These are phyloP conservation scores for Microsporum canis DNA, from an alignment of 2,329 filamentous ascomycete genomes.

Conservation along the genomic window DNA sequence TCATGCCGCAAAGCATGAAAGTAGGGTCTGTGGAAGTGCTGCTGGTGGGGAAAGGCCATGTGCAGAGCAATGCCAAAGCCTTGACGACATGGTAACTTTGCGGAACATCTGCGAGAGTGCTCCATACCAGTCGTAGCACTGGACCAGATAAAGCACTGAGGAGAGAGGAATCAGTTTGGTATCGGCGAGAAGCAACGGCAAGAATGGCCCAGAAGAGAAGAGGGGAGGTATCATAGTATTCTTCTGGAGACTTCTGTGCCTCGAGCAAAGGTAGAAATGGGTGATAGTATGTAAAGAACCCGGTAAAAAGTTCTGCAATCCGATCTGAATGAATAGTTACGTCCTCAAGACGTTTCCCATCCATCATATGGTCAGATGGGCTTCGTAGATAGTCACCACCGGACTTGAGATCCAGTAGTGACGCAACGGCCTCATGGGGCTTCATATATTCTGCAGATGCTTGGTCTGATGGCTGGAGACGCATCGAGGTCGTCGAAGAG, in stretches of 20 bases:
- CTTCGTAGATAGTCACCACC: slow-evolving; percentile 40
- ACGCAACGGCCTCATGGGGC: slow-evolving; percentile 41
- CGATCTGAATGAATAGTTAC: slow-evolving; percentile 35
- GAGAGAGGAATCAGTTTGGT: slow-evolving; percentile 42
- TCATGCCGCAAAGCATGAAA: slow-evolving; percentile 54
- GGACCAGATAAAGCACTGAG: slow-evolving; percentile 43
- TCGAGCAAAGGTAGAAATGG: slow-evolving; percentile 55
- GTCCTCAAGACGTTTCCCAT: slow-evolving; percentile 43
- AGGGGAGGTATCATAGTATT: slow-evolving; percentile 48
- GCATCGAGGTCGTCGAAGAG: slow-evolving; percentile 14
- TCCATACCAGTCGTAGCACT: slow-evolving; percentile 49
- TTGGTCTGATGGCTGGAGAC: slow-evolving; percentile 17
- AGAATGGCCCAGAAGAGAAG: slow-evolving; percentile 59
- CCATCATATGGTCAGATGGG: slow-evolving; percentile 33
- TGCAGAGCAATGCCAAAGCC: slow-evolving; percentile 51
- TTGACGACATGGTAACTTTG: slow-evolving; percentile 56
- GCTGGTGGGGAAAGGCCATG: slow-evolving; percentile 54
- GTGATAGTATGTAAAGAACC: slow-evolving; percentile 55
- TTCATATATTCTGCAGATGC: slow-evolving; percentile 31
- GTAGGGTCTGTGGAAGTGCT: slow-evolving; percentile 54
- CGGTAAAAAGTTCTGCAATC: slow-evolving; percentile 38
- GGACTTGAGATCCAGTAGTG: slow-evolving; percentile 39
- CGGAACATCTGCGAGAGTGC: slow-evolving; percentile 48
- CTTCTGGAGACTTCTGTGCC: slow-evolving; percentile 41
- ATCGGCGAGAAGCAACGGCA: slow-evolving; percentile 50